Evolutionary conservation across 2,329 filamentous ascomycete genomes (phyloP), one percentile per base, ranked within the genome.

Genomic region (Camillea tinctor): DNA sequence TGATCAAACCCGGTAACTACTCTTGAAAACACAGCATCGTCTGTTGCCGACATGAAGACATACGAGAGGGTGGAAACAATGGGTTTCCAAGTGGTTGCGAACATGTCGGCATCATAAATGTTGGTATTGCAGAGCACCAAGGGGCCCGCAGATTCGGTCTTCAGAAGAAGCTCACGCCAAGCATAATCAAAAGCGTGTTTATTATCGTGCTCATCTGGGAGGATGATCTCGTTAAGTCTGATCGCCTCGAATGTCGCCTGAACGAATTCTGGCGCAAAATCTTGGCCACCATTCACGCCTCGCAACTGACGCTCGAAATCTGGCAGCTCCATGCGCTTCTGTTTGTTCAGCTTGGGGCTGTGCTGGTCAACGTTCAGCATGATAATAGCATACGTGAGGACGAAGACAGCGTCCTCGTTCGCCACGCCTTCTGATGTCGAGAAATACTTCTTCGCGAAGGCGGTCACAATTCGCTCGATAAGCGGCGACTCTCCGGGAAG

Each of bases 321-420:
- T 57, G 87, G 83, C 50, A 88, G 82, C 1, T 88, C 87, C 95
- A 99, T 99, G 49, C 94, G 91, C 71, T 90, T 91, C 68, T 87
- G 81, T 1, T 83, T 76, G 67, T 87, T 93, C 63, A 98, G 76
- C 68, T 97, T 98, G 0, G 93, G 93, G 71, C 96, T 99, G 75
- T 98, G 95, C 69, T 96, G 90, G 72, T 99, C 95, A 1, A 94
- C 97, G 72, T 99, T 99, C 59, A 99, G 80, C 86, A 99, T 93
- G 74, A 99, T 97, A 70, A 97, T 96, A 44, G 93, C 95, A 73
- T 99, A 99, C 0, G 91, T 94, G 55, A 99, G 80, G 53, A 99
- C 87, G 70, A 91, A 99, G 21, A 95, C 88, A 7, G 93, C 88
- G 73, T 99, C 95, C 68, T 91, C 90, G 70, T 96, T 88, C 6